Evolutionary conservation across 2,329 filamentous ascomycete species (phyloP).

Genomic region (Chaetoscypha palmicola): DNA sequence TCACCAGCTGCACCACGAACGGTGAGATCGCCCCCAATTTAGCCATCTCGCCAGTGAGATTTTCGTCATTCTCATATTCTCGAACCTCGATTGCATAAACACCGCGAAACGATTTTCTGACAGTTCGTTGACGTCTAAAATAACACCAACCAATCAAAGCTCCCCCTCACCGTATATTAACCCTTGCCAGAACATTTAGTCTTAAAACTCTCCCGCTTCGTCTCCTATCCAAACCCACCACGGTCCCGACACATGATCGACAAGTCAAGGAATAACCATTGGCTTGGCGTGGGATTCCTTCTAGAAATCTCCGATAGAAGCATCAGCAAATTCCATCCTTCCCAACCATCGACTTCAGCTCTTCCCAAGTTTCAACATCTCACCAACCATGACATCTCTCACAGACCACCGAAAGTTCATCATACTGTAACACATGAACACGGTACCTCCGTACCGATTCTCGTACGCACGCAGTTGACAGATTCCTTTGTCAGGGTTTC

Average conservation of each 20-base stretch:
- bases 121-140: neutral
- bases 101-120: neutral
- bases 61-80: neutral
- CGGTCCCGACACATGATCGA: neutral
- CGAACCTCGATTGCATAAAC: neutral
- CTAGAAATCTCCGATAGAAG: neutral
- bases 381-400: neutral
- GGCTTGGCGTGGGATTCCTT: neutral
- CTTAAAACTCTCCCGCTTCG: neutral
- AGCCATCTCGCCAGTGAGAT: neutral
- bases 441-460: neutral
- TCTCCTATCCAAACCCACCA: too few relatives aligned
- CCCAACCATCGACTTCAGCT: neutral
- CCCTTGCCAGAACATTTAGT: neutral
- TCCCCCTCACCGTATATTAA: neutral
- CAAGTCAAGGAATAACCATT: neutral
- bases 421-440: neutral
- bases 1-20: neutral
- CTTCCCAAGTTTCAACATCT: neutral
- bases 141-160: neutral
- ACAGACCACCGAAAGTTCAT: neutral
- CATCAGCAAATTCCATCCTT: neutral
- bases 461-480: too few relatives aligned
- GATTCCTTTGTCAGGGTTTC: too few relatives aligned
- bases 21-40: neutral